A percentile compares a stretch with the other conserved stretches of the same genome.
These are phyloP conservation scores for Acer saccharum DNA, from an alignment of 345 rosid genomes.

Conservation along the genomic window DNA sequence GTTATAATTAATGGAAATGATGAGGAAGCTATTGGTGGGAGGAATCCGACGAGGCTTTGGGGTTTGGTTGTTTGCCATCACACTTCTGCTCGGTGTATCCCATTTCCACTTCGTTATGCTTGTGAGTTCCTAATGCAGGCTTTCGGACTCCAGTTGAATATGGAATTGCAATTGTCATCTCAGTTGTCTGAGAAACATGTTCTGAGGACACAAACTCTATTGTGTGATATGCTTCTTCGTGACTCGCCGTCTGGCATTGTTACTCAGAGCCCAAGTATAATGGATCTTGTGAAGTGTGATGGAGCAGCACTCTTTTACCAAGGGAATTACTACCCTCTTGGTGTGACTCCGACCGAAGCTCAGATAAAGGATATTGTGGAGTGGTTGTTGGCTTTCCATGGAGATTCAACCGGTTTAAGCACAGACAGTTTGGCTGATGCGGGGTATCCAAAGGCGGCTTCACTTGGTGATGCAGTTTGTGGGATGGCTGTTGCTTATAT, in stretches of 20 bases:
- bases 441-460: constrained; percentile 80
- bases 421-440: constrained; percentile 95
- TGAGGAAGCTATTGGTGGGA: constrained; percentile 68
- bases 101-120: constrained; percentile 92
- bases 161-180: constrained; percentile 93
- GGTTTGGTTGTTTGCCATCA: constrained; percentile 99
- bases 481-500: constrained; percentile 99
- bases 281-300: constrained; percentile 95
- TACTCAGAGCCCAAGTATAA: constrained; percentile 94
- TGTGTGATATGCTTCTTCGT: constrained; percentile 98
- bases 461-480: constrained; percentile 92
- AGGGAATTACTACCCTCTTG: constrained; percentile 68
- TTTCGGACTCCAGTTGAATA: constrained; percentile 91
- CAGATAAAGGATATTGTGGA: constrained; percentile 85
- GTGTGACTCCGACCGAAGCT: constrained; percentile 83
- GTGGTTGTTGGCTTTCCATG: constrained; percentile 84
- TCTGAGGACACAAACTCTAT: constrained; percentile 86
- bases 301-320: constrained; percentile 94
- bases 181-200: constrained; percentile 90
- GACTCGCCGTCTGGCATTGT: constrained; percentile 93
- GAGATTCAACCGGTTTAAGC: constrained; percentile 95
- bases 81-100: constrained; percentile 85
- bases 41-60: constrained; percentile 86
- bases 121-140: constrained; percentile 99
- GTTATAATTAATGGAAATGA: constrained; percentile 87